phyloP scores from a whole-genome alignment of 345 rosid species.

The Sapria himalayana region DNA sequence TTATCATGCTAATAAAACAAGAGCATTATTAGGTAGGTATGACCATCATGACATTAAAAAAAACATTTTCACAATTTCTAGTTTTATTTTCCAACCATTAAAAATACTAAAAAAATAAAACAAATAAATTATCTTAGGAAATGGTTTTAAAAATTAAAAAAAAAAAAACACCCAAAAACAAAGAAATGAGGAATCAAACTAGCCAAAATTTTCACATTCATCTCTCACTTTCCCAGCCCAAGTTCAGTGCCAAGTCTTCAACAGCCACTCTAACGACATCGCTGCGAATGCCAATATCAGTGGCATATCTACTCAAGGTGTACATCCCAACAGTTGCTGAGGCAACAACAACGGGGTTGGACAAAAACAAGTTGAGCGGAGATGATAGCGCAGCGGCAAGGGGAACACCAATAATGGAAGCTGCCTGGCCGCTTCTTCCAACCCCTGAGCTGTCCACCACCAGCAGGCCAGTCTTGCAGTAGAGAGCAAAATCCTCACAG shows the following conservation, averaged over 20 bases:
- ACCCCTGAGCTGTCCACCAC: conserved; percentile 51
- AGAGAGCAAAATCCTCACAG: conserved; percentile 86
- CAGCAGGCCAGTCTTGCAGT: conserved; percentile 81
- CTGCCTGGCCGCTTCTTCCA: conserved; percentile 91
- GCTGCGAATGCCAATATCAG: conserved; percentile 68
- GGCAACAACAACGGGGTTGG: conserved; percentile 80
- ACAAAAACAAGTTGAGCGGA: conserved; percentile 63
- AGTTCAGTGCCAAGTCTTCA: conserved; percentile 53
- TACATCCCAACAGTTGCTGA: conserved; percentile 92
- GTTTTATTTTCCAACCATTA: no score
- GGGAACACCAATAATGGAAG: conserved; percentile 69
- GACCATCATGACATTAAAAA: no score
- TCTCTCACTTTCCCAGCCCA: conserved; percentile 32
- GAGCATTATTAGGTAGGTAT: no score
- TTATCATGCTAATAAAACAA: no score
- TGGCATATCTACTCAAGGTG: conserved; percentile 82
- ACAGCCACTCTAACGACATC: conserved; percentile 84
- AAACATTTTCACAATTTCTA: no score
- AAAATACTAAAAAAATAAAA: no score
- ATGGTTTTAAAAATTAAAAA: no score
- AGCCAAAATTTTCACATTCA: no score
- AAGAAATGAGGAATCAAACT: no score
- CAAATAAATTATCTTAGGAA: no score
- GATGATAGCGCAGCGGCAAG: conserved; percentile 79
- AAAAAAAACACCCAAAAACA: no score